Evolutionary conservation across 352 stramenopile species (phyloP).

Genomic region (Elongisporangium undulatum): DNA sequence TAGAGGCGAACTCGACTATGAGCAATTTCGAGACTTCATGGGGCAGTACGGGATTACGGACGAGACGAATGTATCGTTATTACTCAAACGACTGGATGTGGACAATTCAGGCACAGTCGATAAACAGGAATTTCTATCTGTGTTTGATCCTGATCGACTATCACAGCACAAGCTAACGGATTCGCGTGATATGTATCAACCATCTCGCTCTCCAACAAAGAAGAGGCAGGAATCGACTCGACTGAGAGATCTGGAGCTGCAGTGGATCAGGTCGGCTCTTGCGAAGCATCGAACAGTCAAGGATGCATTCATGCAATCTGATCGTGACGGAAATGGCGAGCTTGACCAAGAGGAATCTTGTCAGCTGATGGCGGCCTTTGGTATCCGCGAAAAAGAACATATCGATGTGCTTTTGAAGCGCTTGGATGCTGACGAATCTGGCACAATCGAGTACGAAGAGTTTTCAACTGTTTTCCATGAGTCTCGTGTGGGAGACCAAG

Average conservation of each 20-base stretch:
- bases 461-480: conserved; percentile 64
- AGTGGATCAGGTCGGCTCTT: conserved; percentile 44
- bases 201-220: conserved; percentile 13
- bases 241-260: conserved; percentile 31
- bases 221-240: conserved; percentile 13
- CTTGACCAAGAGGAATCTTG: conserved; percentile 45
- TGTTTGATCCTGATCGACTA: conserved; percentile 38
- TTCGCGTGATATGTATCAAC: neutral
- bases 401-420: conserved; percentile 37
- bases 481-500: conserved; percentile 2
- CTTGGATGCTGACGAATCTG: conserved; percentile 39
- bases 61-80: conserved; percentile 34
- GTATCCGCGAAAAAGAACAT: conserved; percentile 35
- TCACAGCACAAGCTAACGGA: conserved; percentile 5
- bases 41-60: conserved; percentile 45
- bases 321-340: conserved; percentile 33
- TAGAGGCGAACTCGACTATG: conserved; percentile 39
- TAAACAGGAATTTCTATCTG: conserved; percentile 45
- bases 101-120: conserved; percentile 47
- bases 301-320: conserved; percentile 37
- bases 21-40: conserved; percentile 56
- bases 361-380: conserved; percentile 41
- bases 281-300: conserved; percentile 21
- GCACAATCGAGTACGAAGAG: conserved; percentile 55
- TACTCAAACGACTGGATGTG: conserved; percentile 40